Base-by-base conservation (phyloP, 768 basidiomycete genomes). In the Strobilomyces dryophilus region DNA sequence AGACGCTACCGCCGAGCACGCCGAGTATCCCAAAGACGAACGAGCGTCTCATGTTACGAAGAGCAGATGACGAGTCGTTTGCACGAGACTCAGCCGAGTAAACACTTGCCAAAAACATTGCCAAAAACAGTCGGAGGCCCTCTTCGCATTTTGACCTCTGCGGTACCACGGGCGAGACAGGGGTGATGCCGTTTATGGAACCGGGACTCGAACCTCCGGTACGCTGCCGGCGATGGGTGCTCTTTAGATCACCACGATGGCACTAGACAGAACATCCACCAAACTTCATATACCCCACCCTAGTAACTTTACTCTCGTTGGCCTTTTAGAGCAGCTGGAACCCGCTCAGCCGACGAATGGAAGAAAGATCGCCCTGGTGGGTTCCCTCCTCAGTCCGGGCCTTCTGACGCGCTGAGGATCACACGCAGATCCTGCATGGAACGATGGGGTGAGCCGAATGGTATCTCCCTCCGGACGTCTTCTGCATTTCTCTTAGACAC, bases 371-470 rank as follows among this genome's bases (percentile, higher is more conserved):
- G 84, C 85, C 29, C 64, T 89, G 72, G 87, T 88, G 53, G 44
- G 83, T 52, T 75, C 10, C 27, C 39, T 26, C 20, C 24, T 18
- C 41, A 43, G 4, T 49, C 49, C 17, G 31, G 47, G 35, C 32
- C 52, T 59, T 31, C 49, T 41, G 34, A 35, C 46, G 24, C 4
- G 37, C 54, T 57, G 54, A 61, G 55, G 56, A 65, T 58, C 52
- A 36, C 55, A 47, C 40, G 54, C 63, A 92, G 89, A 85, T 92
- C 58, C 71, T 91, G 8, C 89, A 92, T 66, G 89, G 89, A 45
- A 77, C 82, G 21, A 76, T 89, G 78, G 89, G 89, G 89, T 87
- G 66, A 69, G 79, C 61, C 42, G 44, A 35, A 18, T 26, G 20
- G 31, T 24, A 4, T n/a, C 26, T n/a, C 21, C 24, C 49, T 34